A percentile compares a stretch with the other conserved stretches of the same genome.
Conservation (phyloP, 2,329 filamentous ascomycete species). For the Niveomyces coronatus region DNA sequence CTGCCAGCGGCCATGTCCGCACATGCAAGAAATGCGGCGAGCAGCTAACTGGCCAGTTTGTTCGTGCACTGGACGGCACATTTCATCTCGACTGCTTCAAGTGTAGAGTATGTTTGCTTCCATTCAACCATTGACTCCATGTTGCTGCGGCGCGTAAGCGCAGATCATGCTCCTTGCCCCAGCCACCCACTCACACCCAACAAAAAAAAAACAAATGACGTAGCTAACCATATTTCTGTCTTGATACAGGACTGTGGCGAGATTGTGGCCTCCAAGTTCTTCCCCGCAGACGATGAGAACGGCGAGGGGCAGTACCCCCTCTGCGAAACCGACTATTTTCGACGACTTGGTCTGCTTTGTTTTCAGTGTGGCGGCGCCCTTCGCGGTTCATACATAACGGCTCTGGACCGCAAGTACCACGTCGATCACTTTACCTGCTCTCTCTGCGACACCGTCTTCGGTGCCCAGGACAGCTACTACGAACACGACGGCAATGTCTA, state of each 20-base stretch:
- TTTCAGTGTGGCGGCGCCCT: conserved; percentile 86
- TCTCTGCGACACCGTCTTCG: conserved; percentile 93
- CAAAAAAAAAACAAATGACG: not conserved
- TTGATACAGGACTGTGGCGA: conserved; percentile 85
- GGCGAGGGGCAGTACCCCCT: conserved; percentile 82
- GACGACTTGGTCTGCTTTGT: conserved; percentile 81
- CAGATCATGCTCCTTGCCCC: not conserved
- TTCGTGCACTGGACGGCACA: conserved; percentile 83
- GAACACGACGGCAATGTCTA: conserved; percentile 95
- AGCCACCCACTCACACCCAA: not conserved
- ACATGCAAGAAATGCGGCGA: conserved; percentile 82
- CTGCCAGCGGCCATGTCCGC: conserved; percentile 49
- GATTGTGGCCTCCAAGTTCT: conserved; percentile 98
- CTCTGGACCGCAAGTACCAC: conserved; percentile 94
- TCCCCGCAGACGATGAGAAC: conserved; percentile 86
- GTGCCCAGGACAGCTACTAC: conserved; percentile 96
- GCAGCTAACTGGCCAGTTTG: conserved; percentile 86
- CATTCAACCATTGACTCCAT: not conserved
- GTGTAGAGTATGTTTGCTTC: conserved; percentile 61
- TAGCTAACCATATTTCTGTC: conserved; percentile 9
- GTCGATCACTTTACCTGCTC: conserved; percentile 99
- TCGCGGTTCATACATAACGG: conserved; percentile 94
- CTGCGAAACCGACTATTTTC: conserved; percentile 97
- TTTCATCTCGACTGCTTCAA: conserved; percentile 98
- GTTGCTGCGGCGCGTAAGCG: not conserved